A percentile compares a stretch with the other conserved stretches of the same genome.
Conservation (phyloP, 345 rosid genomes). For the Jatropha curcas region DNA sequence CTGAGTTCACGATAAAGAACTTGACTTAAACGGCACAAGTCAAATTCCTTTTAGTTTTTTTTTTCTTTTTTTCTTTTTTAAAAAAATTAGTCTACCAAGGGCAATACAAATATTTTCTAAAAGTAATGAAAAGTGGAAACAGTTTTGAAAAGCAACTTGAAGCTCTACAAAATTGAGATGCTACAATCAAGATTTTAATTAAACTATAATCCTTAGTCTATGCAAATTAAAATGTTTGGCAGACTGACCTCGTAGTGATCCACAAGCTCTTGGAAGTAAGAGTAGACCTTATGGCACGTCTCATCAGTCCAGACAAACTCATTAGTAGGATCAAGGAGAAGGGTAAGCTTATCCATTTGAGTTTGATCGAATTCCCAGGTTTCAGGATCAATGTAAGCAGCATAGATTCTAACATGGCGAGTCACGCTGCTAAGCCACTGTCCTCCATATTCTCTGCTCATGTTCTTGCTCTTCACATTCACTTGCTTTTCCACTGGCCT, state of each 20-base stretch:
- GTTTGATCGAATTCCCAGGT: slow-evolving; percentile 34
- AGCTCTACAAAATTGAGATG: neutral
- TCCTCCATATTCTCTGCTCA: slow-evolving; percentile 65
- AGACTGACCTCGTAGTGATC: slow-evolving; percentile 84
- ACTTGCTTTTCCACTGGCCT: slow-evolving; percentile 84
- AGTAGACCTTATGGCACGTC: slow-evolving; percentile 62
- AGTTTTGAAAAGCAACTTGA: too few relatives aligned
- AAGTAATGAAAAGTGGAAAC: too few relatives aligned
- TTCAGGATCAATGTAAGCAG: slow-evolving; percentile 35
- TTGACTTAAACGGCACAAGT: neutral
- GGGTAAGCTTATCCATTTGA: slow-evolving; percentile 80
- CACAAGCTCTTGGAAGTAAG: slow-evolving; percentile 88
- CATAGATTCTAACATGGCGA: slow-evolving; percentile 32
- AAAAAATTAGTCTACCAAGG: too few relatives aligned
- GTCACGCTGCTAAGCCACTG: slow-evolving; percentile 38
- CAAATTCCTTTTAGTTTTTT: too few relatives aligned
- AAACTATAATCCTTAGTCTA: neutral
- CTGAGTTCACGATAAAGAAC: too few relatives aligned
- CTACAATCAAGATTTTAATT: neutral
- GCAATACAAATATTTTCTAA: too few relatives aligned
- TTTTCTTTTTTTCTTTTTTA: too few relatives aligned
- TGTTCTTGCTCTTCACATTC: slow-evolving; percentile 74
- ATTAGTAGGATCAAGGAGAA: slow-evolving; percentile 78
- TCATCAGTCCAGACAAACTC: slow-evolving; percentile 87
- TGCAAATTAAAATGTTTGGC: neutral